Conservation (phyloP, 2,329 filamentous ascomycete genomes). For the Penicillium sp. region DNA sequence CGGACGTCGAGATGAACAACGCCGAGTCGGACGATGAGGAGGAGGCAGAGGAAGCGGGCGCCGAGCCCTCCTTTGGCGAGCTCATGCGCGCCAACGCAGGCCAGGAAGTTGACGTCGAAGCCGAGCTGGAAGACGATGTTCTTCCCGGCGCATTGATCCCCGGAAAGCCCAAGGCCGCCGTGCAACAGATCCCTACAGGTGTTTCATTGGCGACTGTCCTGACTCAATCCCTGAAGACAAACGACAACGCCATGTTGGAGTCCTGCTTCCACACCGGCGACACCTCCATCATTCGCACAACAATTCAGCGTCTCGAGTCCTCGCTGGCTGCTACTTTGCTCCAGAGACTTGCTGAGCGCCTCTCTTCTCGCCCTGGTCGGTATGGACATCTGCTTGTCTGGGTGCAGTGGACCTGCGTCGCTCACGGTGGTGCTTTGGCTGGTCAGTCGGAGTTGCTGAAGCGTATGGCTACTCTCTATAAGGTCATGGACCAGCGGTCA, state of each 20-base stretch:
- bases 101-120: slow-evolving; percentile 74
- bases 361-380: slow-evolving; percentile 84
- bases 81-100: slow-evolving; percentile 71
- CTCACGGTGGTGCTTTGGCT: slow-evolving; percentile 88
- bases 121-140: slow-evolving; percentile 51
- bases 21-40: slow-evolving; percentile 35
- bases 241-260: slow-evolving; percentile 87
- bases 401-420: slow-evolving; percentile 93
- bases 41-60: slow-evolving; percentile 44
- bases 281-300: slow-evolving; percentile 76
- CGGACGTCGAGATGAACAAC: slow-evolving; percentile 49
- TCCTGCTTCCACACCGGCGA: slow-evolving; percentile 86
- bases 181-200: slow-evolving; percentile 67
- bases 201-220: slow-evolving; percentile 91
- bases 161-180: slow-evolving; percentile 49
- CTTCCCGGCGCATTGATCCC: slow-evolving; percentile 51
- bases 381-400: slow-evolving; percentile 90
- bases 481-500: slow-evolving; percentile 84
- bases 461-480: slow-evolving; percentile 77
- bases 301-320: slow-evolving; percentile 88
- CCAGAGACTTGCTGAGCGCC: slow-evolving; percentile 80
- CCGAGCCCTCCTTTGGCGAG: slow-evolving; percentile 81
- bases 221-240: slow-evolving; percentile 87
- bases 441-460: slow-evolving; percentile 82
- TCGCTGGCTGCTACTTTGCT: slow-evolving; percentile 78